These are phyloP conservation scores for Leccinum subgranulosum DNA, from an alignment of 768 basidiomycete genomes.

Conservation along the genomic window DNA sequence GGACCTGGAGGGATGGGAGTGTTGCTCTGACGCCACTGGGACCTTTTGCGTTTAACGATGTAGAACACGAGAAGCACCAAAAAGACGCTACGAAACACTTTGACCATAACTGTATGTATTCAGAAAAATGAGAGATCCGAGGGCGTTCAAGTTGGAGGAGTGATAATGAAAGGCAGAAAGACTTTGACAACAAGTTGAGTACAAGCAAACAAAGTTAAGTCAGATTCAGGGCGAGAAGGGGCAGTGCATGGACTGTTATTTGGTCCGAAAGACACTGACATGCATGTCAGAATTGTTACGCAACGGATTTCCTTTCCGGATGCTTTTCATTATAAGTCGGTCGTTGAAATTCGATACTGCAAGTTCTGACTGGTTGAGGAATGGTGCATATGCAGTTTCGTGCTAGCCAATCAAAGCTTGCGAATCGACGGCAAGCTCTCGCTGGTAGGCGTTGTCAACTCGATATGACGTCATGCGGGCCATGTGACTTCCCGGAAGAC, in stretches of 20 bases:
- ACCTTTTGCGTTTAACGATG: slow-evolving; percentile 3
- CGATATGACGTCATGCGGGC: not conserved
- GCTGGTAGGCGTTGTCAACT: not conserved
- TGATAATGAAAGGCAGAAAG: not conserved
- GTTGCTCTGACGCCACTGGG: not conserved
- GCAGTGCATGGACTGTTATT: not conserved
- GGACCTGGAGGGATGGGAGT: slow-evolving; percentile 50
- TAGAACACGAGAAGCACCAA: slow-evolving; percentile 15
- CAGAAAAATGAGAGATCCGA: not conserved
- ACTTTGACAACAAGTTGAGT: not conserved
- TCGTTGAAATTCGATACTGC: not conserved
- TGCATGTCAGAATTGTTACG: not conserved
- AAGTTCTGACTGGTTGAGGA: not conserved
- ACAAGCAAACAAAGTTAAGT: not conserved
- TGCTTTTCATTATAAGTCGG: not conserved
- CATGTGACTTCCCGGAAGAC: too few species aligned
- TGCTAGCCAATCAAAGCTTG: not conserved
- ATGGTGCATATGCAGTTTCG: not conserved
- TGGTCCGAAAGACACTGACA: not conserved
- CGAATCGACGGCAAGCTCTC: not conserved
- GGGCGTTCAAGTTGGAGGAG: not conserved
- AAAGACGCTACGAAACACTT: not conserved
- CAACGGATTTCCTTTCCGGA: not conserved
- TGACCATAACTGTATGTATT: slow-evolving; percentile 1
- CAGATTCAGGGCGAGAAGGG: not conserved